Evolutionary conservation across 2,329 filamentous ascomycete species (phyloP).

Genomic region (Ceratocystis huliohia): DNA sequence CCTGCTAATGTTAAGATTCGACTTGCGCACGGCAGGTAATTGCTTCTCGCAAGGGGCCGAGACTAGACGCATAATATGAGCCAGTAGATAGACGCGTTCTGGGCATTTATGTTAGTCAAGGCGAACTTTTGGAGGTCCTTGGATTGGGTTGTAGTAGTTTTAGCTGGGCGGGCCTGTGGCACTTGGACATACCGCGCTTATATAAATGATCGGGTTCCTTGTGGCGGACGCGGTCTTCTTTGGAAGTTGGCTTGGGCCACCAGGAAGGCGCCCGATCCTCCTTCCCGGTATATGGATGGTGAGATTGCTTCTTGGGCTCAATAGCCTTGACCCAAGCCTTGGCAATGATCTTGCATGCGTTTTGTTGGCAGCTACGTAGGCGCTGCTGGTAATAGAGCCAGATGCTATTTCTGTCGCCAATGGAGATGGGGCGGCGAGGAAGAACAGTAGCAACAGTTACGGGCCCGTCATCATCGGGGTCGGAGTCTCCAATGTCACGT

Average conservation of each 20-base stretch:
- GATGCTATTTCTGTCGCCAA: slow-evolving; percentile 42
- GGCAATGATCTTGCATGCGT: slow-evolving; percentile 56
- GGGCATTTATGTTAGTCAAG: neutral
- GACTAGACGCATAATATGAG: slow-evolving; percentile 48
- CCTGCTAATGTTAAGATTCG: slow-evolving; percentile 41
- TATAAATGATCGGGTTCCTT: slow-evolving; percentile 63
- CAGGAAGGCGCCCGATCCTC: slow-evolving; percentile 51
- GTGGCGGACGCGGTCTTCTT: slow-evolving; percentile 47
- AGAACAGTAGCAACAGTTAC: neutral
- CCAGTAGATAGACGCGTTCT: slow-evolving; percentile 48
- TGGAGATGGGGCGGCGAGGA: slow-evolving; percentile 29
- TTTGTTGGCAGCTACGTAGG: slow-evolving; percentile 56
- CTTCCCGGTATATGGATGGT: slow-evolving; percentile 57
- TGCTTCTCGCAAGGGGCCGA: slow-evolving; percentile 39
- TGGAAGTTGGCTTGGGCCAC: slow-evolving; percentile 47
- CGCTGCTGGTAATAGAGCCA: slow-evolving; percentile 48
- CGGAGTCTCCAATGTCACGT: slow-evolving; percentile 1
- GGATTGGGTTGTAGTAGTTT: neutral
- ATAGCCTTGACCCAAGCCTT: slow-evolving; percentile 67
- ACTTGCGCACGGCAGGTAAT: slow-evolving; percentile 40
- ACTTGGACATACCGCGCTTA: slow-evolving; percentile 43
- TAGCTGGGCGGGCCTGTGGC: neutral
- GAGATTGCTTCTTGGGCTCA: slow-evolving; percentile 65
- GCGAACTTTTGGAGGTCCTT: neutral
- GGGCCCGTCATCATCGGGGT: slow-evolving; percentile 10